Evolutionary conservation across 1,284 basidiomycete genomes (phyloP).

Genomic region (Leccinum subfulvum): DNA sequence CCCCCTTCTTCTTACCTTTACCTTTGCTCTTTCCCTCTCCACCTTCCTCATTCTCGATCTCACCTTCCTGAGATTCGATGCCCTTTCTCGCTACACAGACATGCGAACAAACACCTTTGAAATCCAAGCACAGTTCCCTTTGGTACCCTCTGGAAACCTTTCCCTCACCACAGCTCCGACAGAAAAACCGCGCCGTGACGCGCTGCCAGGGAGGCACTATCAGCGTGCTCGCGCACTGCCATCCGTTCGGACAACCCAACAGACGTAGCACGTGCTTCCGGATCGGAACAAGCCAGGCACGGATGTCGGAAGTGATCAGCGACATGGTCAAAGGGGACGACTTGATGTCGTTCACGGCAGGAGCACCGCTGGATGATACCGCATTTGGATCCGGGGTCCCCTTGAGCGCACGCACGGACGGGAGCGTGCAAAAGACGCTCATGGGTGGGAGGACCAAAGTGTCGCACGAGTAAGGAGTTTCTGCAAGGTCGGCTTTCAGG

Average conservation of each 20-base stretch:
- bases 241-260: constrained; percentile 46
- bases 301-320: constrained; percentile 46
- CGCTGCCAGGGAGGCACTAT: constrained; percentile 55
- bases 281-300: constrained; percentile 46
- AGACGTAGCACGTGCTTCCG: constrained; percentile 42
- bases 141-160: constrained; percentile 33
- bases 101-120: constrained; percentile 56
- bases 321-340: constrained; percentile 34
- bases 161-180: constrained; percentile 46
- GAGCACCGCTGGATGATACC: neutral
- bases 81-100: constrained; percentile 37
- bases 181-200: constrained; percentile 57
- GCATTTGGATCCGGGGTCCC: constrained; percentile 24
- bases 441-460: constrained; percentile 40
- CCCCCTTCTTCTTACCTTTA: constrained; percentile 10
- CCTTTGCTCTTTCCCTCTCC: constrained; percentile 9
- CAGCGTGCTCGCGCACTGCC: constrained; percentile 46
- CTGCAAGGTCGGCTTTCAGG: neutral
- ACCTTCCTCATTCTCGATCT: neutral
- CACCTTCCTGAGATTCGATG: neutral
- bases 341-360: constrained; percentile 29
- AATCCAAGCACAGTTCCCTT: constrained; percentile 49
- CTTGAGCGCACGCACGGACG: constrained; percentile 41
- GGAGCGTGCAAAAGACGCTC: constrained; percentile 43
- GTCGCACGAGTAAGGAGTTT: neutral